Percentiles rank a stretch among this genome's conserved stretches.
phyloP scores from a whole-genome alignment of 192 early-diverging fungal species.

The Podila minutissima region DNA sequence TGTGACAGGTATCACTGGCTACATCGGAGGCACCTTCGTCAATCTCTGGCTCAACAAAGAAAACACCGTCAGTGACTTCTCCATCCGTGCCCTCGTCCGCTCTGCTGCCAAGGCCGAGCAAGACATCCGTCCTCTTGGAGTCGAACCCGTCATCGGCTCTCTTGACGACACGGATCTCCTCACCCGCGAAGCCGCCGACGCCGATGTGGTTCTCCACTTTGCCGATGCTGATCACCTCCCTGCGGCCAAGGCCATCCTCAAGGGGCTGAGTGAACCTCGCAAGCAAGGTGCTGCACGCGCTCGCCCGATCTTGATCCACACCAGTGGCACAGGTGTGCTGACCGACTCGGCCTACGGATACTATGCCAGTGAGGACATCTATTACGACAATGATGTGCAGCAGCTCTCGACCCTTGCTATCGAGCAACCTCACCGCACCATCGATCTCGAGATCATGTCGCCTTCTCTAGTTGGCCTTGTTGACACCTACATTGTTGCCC shows the following conservation, averaged over 20 bases:
- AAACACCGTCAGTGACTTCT: neutral
- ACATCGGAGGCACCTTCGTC: neutral
- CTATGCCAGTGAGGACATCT: neutral
- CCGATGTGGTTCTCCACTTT: conserved; percentile 12
- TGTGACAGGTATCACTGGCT: conserved; percentile 11
- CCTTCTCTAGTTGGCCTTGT: neutral
- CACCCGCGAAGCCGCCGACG: neutral
- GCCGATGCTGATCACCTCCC: conserved; percentile 6
- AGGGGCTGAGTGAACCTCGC: neutral
- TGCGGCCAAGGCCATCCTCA: conserved; percentile 10
- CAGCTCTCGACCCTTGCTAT: neutral
- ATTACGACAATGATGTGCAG: neutral
- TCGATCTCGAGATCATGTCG: neutral
- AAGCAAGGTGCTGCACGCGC: neutral
- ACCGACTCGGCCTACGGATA: neutral
- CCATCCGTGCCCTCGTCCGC: conserved; percentile 1
- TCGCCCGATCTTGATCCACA: conserved; percentile 1
- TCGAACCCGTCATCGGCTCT: conserved; percentile 10
- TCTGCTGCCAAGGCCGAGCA: conserved; percentile 4
- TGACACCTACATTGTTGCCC: neutral
- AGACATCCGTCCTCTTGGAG: conserved; percentile 2
- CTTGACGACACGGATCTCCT: conserved; percentile 5
- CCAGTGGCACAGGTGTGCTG: neutral
- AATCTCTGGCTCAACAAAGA: neutral
- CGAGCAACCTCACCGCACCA: neutral